Percentiles rank a stretch among this genome's conserved stretches.
Evolutionary conservation across 83 land plant species (phyloP).

Genomic region (Picea abies): DNA sequence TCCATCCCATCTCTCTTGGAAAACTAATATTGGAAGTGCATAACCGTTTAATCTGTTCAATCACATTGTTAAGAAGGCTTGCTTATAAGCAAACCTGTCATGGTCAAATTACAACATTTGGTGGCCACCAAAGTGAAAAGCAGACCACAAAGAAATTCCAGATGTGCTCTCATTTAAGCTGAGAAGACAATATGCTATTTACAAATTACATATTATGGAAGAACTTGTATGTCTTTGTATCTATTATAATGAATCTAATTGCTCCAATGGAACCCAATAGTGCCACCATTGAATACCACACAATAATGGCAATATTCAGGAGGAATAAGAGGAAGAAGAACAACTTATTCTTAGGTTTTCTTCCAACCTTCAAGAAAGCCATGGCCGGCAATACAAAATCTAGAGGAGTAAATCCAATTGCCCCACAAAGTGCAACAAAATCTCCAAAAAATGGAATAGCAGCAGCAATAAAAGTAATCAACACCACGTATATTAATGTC

Average conservation of each 20-base stretch:
- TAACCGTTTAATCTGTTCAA: too few relatives aligned
- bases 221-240: constrained; percentile 45
- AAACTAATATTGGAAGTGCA: too few relatives aligned
- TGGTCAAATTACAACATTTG: too few relatives aligned
- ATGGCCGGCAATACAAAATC: constrained; percentile 63
- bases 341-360: constrained; percentile 31
- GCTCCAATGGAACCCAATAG: constrained; percentile 68
- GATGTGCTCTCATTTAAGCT: not conserved
- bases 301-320: constrained; percentile 34
- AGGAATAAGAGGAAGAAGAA: constrained; percentile 19
- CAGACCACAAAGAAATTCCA: not conserved
- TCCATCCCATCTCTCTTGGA: too few relatives aligned
- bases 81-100: too few relatives aligned
- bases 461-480: constrained; percentile 53
- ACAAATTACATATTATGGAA: constrained; percentile 45
- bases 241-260: constrained; percentile 41
- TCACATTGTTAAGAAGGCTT: too few relatives aligned
- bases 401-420: constrained; percentile 70
- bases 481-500: constrained; percentile 46
- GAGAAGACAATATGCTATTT: not conserved
- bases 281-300: constrained; percentile 52
- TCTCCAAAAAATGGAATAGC: constrained; percentile 76
- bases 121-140: too few relatives aligned
- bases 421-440: constrained; percentile 72
- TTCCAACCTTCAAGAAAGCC: constrained; percentile 48